Percentiles rank a stretch among this genome's conserved stretches.
phyloP scores from a whole-genome alignment of 345 rosid species.

The Eucalyptus shirleyi region DNA sequence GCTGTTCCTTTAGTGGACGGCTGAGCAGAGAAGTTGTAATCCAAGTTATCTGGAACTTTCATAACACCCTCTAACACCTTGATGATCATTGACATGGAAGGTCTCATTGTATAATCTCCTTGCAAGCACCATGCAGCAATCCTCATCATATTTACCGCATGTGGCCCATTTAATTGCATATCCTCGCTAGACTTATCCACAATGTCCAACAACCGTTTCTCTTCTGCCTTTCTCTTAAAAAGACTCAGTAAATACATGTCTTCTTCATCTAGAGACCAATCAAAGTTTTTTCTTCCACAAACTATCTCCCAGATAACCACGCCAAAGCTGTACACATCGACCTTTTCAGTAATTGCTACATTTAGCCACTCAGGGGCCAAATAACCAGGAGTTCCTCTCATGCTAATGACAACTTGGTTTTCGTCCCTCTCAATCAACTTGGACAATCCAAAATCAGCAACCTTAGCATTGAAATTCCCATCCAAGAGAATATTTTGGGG shows the following conservation, averaged over 20 bases:
- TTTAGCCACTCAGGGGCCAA: background rate
- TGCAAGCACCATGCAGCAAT: conserved; percentile 28
- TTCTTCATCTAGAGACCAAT: background rate
- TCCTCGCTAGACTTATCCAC: conserved; percentile 3
- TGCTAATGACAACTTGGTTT: background rate
- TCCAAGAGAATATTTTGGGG: conserved; percentile 5
- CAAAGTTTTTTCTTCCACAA: conserved; percentile 1
- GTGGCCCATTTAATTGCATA: background rate
- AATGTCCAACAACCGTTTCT: background rate
- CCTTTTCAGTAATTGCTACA: background rate
- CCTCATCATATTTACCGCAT: conserved; percentile 5
- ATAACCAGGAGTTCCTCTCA: conserved; percentile 7
- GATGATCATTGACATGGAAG: background rate
- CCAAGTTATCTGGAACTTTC: background rate
- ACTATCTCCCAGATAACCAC: conserved; percentile 9
- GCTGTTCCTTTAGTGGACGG: background rate
- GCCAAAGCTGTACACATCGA: conserved; percentile 12
- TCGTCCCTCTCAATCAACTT: background rate
- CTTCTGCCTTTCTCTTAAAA: background rate
- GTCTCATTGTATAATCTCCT: background rate
- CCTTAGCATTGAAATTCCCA: background rate
- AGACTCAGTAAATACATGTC: conserved; percentile 4
- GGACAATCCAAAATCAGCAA: conserved; percentile 1
- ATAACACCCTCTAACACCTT: conserved; percentile 1
- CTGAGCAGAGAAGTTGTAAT: background rate